Percentiles rank a stretch among this genome's conserved stretches.
Evolutionary conservation across 495 filamentous ascomycete genomes (phyloP).

Genomic region (Penicillium crystallinum): DNA sequence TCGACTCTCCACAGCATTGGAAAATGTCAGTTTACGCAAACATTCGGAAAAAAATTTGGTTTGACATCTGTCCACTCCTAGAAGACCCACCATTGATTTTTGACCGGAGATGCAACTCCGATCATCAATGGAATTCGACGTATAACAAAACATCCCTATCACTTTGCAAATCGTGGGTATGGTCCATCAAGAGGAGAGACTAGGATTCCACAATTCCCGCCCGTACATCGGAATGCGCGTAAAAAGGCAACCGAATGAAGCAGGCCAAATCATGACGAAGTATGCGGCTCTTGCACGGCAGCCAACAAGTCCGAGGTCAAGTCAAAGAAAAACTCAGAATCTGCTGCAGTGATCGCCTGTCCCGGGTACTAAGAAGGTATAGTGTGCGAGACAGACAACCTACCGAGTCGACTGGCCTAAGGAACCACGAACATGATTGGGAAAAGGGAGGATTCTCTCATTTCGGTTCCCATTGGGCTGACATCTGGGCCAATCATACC

Average conservation of each 20-base stretch:
- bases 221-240: neutral
- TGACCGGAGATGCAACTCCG: neutral
- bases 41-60: neutral
- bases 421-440: slow-evolving; percentile 13
- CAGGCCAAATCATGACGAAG: neutral
- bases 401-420: slow-evolving; percentile 7
- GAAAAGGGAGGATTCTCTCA: slow-evolving; percentile 3
- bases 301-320: neutral
- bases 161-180: neutral
- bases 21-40: neutral
- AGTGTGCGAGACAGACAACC: slow-evolving; percentile 8
- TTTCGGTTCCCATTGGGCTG: slow-evolving; percentile 11
- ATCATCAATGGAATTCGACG: neutral
- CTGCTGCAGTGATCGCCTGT: slow-evolving; percentile 8
- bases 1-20: neutral
- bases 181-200: no score
- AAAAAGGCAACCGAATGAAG: neutral
- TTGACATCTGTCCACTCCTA: neutral
- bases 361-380: neutral
- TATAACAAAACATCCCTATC: neutral
- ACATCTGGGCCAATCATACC: slow-evolving; percentile 9
- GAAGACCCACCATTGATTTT: neutral
- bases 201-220: no score
- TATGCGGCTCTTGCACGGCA: slow-evolving; percentile 3
- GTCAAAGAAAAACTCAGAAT: neutral